Evolutionary conservation across 768 basidiomycete genomes (phyloP).

Genomic region (Amanita rimosa): DNA sequence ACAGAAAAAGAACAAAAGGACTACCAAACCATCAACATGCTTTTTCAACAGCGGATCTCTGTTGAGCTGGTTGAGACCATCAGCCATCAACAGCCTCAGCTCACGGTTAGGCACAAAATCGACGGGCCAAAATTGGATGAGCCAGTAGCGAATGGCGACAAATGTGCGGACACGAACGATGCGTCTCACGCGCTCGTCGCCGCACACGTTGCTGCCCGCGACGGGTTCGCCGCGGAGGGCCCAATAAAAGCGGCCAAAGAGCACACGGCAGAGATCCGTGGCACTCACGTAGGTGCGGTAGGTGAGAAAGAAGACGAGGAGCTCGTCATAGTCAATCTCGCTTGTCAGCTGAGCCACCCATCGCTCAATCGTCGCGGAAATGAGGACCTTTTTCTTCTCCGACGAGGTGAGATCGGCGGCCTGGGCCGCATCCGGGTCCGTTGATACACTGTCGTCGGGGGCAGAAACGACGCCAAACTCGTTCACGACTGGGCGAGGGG

Average conservation of each 20-base stretch:
- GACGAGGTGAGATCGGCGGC: constrained; percentile 9
- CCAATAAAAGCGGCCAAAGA: constrained; percentile 89
- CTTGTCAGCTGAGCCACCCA: constrained; percentile 90
- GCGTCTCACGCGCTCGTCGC: constrained; percentile 64
- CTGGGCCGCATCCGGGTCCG: not conserved
- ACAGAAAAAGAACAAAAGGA: not conserved
- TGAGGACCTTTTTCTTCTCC: constrained; percentile 39
- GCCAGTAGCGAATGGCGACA: constrained; percentile 84
- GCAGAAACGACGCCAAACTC: constrained; percentile 4
- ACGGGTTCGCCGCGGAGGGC: constrained; percentile 32
- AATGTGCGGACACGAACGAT: constrained; percentile 85
- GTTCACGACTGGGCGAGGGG: not conserved
- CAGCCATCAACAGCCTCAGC: constrained; percentile 57
- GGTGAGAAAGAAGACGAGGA: constrained; percentile 86
- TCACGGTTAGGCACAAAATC: constrained; percentile 81
- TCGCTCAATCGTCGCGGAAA: constrained; percentile 87
- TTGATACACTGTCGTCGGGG: not conserved
- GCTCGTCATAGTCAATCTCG: constrained; percentile 76
- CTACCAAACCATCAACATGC: constrained; percentile 62
- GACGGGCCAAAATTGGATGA: constrained; percentile 80
- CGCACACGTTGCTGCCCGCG: constrained; percentile 13
- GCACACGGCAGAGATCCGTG: constrained; percentile 67
- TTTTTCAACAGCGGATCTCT: constrained; percentile 59
- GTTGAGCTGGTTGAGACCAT: constrained; percentile 73
- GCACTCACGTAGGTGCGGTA: constrained; percentile 79